These are phyloP conservation scores for Citrus sinensis DNA, from an alignment of 345 rosid genomes.

Conservation along the genomic window DVS_A1.0 CM039168.1:8434501-8435000, in stretches of 20 bases:
- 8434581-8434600: neutral
- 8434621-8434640: neutral
- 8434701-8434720: neutral
- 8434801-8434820: neutral
- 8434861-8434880: constrained; percentile 66
- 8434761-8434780: neutral
- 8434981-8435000: constrained; percentile 47
- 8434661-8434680: neutral
- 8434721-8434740: neutral
- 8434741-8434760: neutral
- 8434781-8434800: neutral
- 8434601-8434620: neutral
- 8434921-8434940: neutral
- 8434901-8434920: constrained; percentile 1
- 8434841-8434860: constrained; percentile 39
- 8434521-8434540: neutral
- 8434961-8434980: constrained; percentile 61
- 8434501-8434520: neutral
- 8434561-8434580: neutral
- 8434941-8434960: constrained; percentile 64
- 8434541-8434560: no score
- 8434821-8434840: neutral
- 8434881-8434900: constrained; percentile 35
- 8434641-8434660: neutral
- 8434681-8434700: neutral